Evolutionary conservation across 108 stramenopile species (phyloP), one percentile per base, ranked within the genome.

Genomic region (Tribonema minus): DNA sequence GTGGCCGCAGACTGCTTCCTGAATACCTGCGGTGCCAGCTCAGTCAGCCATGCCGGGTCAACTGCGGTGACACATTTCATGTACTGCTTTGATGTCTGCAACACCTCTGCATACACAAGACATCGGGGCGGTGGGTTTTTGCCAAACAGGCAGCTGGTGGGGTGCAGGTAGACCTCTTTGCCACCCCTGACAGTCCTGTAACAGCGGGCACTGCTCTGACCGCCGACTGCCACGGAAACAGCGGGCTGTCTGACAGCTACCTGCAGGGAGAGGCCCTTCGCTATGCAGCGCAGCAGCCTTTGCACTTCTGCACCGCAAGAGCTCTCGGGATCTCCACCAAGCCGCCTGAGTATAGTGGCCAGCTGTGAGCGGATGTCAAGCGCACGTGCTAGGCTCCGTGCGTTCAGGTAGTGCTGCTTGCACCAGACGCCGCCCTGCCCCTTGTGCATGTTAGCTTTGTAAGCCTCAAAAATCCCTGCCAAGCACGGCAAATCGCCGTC

Each of bases 251-350:
- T 33, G 77, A 36, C 27, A 32, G 85, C 85, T 15, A 85, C 72
- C 29, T 85, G 84, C 38, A 81, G 63, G 64, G 59, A 84, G 9
- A 85, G 83, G 0, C 85, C 83, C 15, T 67, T 70, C 33, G 78
- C 83, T 4, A 85, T n/a, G 37, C 85, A 84, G 31, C 80, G 77
- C 26, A 85, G 80, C 3, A 84, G 82, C 29, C 61, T 77, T 26
- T 80, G 32, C n/a, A 7, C 75, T 70, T 85, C 85, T 23, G 76
- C 76, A 27, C 39, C 63, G 58, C 85, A 85, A 3, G 77, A 72
- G 32, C 72, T 31, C 46, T 73, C 32, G 2, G 71, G 69, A 71
- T 34, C 75, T n/a, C 72, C n/a, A 25, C 31, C 28, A 2, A 76
- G 41, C 41, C 54, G 40, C 25, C 64, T 30, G 2, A 75, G 37